Conservation (phyloP, 2,329 filamentous ascomycete species). For the Xylaria digitata region DNA sequence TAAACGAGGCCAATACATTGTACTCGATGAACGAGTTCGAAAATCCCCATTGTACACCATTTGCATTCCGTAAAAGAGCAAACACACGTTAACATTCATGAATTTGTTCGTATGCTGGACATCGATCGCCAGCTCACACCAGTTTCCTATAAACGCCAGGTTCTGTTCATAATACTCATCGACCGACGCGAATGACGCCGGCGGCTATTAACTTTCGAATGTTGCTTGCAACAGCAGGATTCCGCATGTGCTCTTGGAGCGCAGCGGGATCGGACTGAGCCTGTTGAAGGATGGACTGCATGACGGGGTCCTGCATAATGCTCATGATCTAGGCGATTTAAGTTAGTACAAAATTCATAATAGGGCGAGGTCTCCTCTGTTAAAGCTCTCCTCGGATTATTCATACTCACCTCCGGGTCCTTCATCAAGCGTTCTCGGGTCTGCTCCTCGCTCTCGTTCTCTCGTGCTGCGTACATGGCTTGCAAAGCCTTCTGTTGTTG, state of each 20-base stretch:
- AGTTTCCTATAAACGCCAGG: slow-evolving; percentile 35
- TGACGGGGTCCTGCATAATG: slow-evolving; percentile 94
- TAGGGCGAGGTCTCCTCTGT: neutral
- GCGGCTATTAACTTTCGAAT: slow-evolving; percentile 95
- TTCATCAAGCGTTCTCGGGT: slow-evolving; percentile 89
- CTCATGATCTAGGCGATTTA: slow-evolving; percentile 72
- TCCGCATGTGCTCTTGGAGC: slow-evolving; percentile 97
- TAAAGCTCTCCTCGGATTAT: neutral
- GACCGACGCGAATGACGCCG: slow-evolving; percentile 85
- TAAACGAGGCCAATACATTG: slow-evolving; percentile 20
- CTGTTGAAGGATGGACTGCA: slow-evolving; percentile 97
- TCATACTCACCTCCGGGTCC: slow-evolving; percentile 82
- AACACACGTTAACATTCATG: slow-evolving; percentile 16
- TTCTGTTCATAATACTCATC: slow-evolving; percentile 43
- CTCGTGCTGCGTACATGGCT: slow-evolving; percentile 89
- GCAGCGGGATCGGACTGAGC: slow-evolving; percentile 93
- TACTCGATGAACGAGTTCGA: slow-evolving; percentile 15
- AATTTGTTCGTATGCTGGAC: slow-evolving; percentile 21
- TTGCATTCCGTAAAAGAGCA: slow-evolving; percentile 19
- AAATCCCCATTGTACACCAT: slow-evolving; percentile 31
- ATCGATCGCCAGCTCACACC: slow-evolving; percentile 25
- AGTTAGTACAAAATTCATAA: slow-evolving; percentile 44
- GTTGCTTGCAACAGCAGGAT: slow-evolving; percentile 84
- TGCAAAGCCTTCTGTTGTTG: slow-evolving; percentile 93
- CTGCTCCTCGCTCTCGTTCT: slow-evolving; percentile 96